phyloP scores from a whole-genome alignment of 768 basidiomycete genomes.

The Sporobolomyces roseus region DNA sequence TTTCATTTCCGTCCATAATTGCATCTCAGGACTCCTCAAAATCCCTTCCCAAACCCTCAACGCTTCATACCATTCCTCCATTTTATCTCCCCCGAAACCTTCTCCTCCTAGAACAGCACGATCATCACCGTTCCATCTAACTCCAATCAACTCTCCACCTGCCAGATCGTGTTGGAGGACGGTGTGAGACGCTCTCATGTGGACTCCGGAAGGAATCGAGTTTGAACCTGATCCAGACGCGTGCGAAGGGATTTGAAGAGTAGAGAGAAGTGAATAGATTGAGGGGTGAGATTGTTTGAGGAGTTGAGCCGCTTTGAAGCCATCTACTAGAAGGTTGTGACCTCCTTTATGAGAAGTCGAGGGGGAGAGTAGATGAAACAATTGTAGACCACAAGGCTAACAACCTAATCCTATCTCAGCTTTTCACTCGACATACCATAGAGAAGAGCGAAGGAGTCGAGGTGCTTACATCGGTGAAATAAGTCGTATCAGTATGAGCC shows the following conservation, averaged over 20 bases:
- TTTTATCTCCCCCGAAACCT: conserved; percentile 57
- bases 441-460: too few species aligned
- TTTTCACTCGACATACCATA: too few species aligned
- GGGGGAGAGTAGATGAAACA: conserved; percentile 83
- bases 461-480: conserved; percentile 58
- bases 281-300: conserved; percentile 69
- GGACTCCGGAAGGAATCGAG: conserved; percentile 45
- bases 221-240: conserved; percentile 70
- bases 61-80: conserved; percentile 84
- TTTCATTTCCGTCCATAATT: conserved; percentile 85
- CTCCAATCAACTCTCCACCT: conserved; percentile 66
- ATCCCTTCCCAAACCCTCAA: conserved; percentile 71
- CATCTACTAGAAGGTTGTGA: conserved; percentile 86
- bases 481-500: conserved; percentile 76
- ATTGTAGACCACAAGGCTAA: conserved; percentile 89
- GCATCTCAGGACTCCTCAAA: conserved; percentile 72
- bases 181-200: conserved; percentile 58
- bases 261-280: conserved; percentile 65
- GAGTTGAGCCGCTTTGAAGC: conserved; percentile 82
- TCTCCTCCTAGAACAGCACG: conserved; percentile 62
- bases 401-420: conserved; percentile 46
- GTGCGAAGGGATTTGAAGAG: conserved; percentile 69
- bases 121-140: conserved; percentile 94
- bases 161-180: conserved; percentile 64
- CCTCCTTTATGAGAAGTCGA: conserved; percentile 67